Percentiles rank a stretch among this genome's conserved stretches.
Evolutionary conservation across 345 rosid genomes (phyloP).

Genomic region (Acer campestre): DNA sequence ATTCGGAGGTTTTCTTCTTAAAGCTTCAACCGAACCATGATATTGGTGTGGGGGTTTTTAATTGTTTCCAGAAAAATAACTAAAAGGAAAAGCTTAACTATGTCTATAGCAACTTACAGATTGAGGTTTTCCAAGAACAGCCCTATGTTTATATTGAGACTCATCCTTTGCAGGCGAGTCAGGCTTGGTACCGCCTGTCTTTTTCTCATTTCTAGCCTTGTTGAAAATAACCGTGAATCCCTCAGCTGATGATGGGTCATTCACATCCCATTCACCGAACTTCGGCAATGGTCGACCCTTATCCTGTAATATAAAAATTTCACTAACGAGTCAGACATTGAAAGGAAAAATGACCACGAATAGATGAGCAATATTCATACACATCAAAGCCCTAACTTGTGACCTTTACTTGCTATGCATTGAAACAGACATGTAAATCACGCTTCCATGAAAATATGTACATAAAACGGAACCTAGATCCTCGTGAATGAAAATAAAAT

Average conservation of each 20-base stretch:
- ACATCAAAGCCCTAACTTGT: not conserved
- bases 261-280: conserved; percentile 70
- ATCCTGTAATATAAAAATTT: conserved; percentile 21
- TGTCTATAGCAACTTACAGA: conserved; percentile 46
- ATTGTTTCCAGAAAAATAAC: not conserved
- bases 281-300: conserved; percentile 58
- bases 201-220: conserved; percentile 65
- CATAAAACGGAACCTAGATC: not conserved
- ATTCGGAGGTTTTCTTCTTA: not conserved
- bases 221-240: conserved; percentile 63
- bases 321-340: not conserved
- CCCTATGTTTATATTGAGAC: conserved; percentile 34
- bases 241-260: conserved; percentile 59
- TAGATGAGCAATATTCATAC: not conserved
- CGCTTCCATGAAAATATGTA: not conserved
- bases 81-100: conserved; percentile 3
- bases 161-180: conserved; percentile 46
- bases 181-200: conserved; percentile 37
- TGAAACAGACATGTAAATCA: not conserved
- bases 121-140: conserved; percentile 57
- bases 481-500: not conserved
- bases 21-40: not conserved
- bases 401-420: not conserved
- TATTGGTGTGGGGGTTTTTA: not conserved
- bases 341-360: not conserved